A percentile compares a stretch with the other conserved stretches of the same genome.
Conservation (phyloP, 176 grass and related monocot species). For the Dactylis glomerata region DNA sequence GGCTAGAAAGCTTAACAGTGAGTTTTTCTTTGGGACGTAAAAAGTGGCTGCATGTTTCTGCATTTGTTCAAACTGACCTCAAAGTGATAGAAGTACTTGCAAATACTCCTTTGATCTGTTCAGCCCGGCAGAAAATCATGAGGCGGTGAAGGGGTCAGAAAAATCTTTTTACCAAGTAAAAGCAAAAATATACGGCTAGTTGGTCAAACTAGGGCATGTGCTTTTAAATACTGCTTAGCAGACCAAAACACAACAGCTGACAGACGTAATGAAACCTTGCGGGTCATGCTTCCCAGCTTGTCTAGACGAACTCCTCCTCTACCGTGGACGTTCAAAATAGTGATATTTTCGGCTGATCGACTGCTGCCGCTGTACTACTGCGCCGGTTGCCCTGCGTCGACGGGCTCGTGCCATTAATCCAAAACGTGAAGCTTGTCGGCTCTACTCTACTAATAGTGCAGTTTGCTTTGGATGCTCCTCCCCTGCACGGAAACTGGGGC, state of each 20-base stretch:
- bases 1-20: background rate
- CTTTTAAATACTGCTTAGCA: background rate
- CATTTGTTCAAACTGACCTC: background rate
- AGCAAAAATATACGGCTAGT: background rate
- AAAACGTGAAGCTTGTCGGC: slow-evolving; percentile 34
- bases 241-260: background rate
- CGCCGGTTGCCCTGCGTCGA: background rate
- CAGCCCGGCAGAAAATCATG: background rate
- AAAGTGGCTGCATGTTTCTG: too few relatives aligned
- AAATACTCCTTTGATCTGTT: background rate
- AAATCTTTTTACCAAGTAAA: background rate
- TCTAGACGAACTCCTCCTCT: background rate
- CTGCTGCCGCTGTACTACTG: background rate
- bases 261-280: background rate
- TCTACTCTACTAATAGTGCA: background rate
- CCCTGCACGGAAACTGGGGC: slow-evolving; percentile 1
- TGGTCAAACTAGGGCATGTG: slow-evolving; percentile 13
- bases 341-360: background rate
- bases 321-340: background rate
- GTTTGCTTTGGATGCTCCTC: slow-evolving; percentile 35
- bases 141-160: background rate
- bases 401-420: slow-evolving; percentile 8
- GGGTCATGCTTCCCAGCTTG: background rate
- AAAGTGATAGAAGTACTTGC: background rate
- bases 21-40: background rate